Conservation (phyloP, 2,329 filamentous ascomycete species). For the Arachnopeziza araneosa region DNA sequence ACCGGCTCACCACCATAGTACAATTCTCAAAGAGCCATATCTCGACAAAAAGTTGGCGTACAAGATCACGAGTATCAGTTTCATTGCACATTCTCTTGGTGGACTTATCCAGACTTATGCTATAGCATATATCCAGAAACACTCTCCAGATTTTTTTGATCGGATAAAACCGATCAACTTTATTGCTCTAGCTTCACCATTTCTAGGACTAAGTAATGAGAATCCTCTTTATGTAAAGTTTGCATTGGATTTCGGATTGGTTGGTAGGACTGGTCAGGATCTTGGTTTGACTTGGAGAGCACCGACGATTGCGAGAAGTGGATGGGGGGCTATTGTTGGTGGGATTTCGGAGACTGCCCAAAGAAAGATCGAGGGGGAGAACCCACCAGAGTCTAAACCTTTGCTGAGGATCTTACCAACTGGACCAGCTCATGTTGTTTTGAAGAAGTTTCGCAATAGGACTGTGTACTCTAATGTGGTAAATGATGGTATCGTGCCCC, state of each 20-base stretch:
- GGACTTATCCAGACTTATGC: constrained; percentile 90
- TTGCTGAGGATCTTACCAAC: constrained; percentile 83
- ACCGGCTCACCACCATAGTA: constrained; percentile 56
- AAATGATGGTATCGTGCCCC: constrained; percentile 92
- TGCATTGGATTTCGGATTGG: constrained; percentile 89
- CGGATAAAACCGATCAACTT: constrained; percentile 86
- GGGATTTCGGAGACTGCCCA: constrained; percentile 63
- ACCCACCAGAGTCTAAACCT: constrained; percentile 79
- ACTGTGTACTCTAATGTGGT: constrained; percentile 97
- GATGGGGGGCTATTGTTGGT: constrained; percentile 83
- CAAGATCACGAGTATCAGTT: constrained; percentile 89
- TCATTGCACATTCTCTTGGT: constrained; percentile 86
- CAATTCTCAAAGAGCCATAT: constrained; percentile 42
- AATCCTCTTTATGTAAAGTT: constrained; percentile 98
- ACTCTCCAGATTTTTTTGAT: constrained; percentile 86
- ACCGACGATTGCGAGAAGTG: constrained; percentile 76
- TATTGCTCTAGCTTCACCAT: constrained; percentile 78
- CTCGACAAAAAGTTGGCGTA: constrained; percentile 53
- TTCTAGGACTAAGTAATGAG: constrained; percentile 90
- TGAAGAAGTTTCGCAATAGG: constrained; percentile 83
- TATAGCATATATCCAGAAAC: constrained; percentile 93
- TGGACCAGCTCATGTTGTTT: constrained; percentile 79
- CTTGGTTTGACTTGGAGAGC: constrained; percentile 91
- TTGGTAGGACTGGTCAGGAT: constrained; percentile 94
- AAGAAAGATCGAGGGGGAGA: constrained; percentile 51